Evolutionary conservation across 1,139 yeast species (phyloP).

Genomic region (Yamadazyma epiphylla): DNA sequence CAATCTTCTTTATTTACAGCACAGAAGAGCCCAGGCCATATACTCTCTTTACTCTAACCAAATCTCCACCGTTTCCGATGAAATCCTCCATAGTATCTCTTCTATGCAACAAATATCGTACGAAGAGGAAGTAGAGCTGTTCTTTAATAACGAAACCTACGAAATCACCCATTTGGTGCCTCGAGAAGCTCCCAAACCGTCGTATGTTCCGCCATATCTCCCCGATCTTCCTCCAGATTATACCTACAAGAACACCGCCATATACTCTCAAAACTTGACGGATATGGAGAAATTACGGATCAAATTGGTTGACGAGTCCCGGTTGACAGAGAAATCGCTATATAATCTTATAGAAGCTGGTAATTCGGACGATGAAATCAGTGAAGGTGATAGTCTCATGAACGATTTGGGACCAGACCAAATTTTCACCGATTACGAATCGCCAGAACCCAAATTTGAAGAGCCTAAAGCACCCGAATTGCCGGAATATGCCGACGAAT

Average conservation of each 20-base stretch:
- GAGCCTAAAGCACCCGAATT: constrained; percentile 10
- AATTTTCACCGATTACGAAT: constrained; percentile 5
- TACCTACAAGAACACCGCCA: constrained; percentile 77
- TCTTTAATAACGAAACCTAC: constrained; percentile 44
- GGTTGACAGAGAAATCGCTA: constrained; percentile 74
- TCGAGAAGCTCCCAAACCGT: constrained; percentile 44
- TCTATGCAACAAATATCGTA: constrained; percentile 1
- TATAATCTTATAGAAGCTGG: constrained; percentile 45
- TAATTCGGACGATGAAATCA: constrained; percentile 26
- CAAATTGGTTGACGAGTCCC: constrained; percentile 72
- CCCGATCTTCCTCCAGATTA: constrained; percentile 93
- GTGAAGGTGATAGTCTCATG: constrained; percentile 20
- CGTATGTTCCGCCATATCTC: constrained; percentile 66
- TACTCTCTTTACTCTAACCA: constrained; percentile 3
- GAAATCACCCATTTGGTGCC: constrained; percentile 55
- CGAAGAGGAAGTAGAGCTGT: constrained; percentile 23
- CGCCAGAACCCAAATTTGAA: constrained; percentile 15
- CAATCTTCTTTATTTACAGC: constrained; percentile 32
- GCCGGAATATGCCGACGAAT: constrained; percentile 15
- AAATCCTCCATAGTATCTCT: constrained; percentile 4
- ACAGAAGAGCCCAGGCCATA: constrained; percentile 29
- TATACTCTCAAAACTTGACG: constrained; percentile 56
- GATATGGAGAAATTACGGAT: constrained; percentile 72
- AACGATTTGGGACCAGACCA: constrained; percentile 4
- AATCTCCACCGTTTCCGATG: constrained; percentile 6